Conservation (phyloP, 768 basidiomycete species). For the Tylopilus balloui region DNA sequence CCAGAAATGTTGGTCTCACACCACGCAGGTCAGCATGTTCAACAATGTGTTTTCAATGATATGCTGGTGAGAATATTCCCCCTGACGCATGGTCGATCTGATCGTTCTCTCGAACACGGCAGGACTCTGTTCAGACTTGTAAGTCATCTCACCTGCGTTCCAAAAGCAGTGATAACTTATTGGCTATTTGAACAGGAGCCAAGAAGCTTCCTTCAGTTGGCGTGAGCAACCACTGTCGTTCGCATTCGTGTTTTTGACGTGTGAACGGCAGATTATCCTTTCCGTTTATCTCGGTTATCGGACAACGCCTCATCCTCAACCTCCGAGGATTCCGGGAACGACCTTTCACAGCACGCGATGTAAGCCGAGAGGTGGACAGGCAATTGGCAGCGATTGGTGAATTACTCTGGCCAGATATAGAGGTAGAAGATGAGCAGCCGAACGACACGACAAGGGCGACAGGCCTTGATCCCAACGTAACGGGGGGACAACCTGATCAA, state of each 20-base stretch:
- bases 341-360: background rate
- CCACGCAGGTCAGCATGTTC: background rate
- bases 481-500: background rate
- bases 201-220: slow-evolving; percentile 4
- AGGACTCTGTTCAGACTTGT: slow-evolving; percentile 10
- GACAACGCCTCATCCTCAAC: slow-evolving; percentile 22
- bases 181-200: slow-evolving; percentile 9
- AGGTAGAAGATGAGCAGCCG: background rate
- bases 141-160: background rate
- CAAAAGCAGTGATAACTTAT: background rate
- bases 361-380: slow-evolving; percentile 19
- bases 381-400: slow-evolving; percentile 13
- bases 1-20: background rate
- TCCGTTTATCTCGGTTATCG: slow-evolving; percentile 11
- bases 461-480: background rate
- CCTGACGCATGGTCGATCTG: background rate
- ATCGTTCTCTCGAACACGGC: background rate
- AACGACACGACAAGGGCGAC: background rate
- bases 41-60: background rate
- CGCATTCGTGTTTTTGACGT: background rate
- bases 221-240: background rate
- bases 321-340: slow-evolving; percentile 6
- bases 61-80: background rate
- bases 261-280: slow-evolving; percentile 8
- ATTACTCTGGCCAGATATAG: background rate